These are phyloP conservation scores for Wickerhamiella cacticola DNA, from an alignment of 805 yeast species.

Conservation along the genomic window DNA sequence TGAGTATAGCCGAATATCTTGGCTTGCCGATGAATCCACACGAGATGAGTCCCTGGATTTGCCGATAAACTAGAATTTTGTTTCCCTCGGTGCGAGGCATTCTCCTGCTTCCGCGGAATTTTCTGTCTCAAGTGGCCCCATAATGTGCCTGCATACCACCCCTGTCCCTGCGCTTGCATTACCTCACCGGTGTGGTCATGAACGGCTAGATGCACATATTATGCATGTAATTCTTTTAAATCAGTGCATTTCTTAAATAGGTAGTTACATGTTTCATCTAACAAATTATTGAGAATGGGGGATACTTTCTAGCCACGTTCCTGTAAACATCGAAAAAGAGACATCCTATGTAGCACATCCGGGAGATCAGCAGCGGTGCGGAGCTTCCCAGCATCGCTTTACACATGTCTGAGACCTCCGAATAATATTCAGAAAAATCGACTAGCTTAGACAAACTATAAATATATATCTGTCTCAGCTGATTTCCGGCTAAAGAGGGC, in stretches of 20 bases:
- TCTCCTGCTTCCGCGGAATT: not conserved
- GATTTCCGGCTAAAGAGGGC: not conserved
- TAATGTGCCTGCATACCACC: constrained; percentile 1
- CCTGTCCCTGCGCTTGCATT: not conserved
- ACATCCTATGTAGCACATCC: no score
- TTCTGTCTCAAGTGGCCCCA: not conserved
- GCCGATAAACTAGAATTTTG: no score
- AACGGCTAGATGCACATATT: not conserved
- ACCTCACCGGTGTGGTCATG: not conserved
- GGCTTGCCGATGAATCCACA: no score
- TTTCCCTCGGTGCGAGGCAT: no score
- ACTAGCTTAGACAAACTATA: not conserved
- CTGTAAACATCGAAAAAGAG: no score
- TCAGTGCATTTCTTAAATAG: not conserved
- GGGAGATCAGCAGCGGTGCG: not conserved
- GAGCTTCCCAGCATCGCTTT: not conserved
- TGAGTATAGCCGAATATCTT: not conserved
- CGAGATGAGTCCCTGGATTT: no score
- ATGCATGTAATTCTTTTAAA: not conserved
- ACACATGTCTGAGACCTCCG: not conserved
- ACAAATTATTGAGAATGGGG: no score
- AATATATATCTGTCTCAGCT: not conserved
- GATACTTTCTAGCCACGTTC: no score
- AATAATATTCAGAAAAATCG: not conserved
- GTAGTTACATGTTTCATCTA: not conserved